Conservation (phyloP, 2,329 filamentous ascomycete genomes). For the Mycosphaerelloides madeirae region DNA sequence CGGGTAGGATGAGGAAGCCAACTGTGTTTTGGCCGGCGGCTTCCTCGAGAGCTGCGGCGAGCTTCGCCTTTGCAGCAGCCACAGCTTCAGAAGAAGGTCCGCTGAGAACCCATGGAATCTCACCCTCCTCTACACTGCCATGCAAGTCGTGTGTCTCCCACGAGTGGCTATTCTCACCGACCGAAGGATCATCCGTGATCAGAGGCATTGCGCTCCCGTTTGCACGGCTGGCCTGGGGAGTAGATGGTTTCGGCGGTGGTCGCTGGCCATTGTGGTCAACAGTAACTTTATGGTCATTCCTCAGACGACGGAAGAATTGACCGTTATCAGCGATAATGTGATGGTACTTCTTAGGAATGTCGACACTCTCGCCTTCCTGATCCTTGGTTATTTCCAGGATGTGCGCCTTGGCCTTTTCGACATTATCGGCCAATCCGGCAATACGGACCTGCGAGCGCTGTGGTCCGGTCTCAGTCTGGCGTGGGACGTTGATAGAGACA, state of each 20-base stretch:
- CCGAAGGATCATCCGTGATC: constrained; percentile 72
- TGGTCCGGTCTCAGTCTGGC: constrained; percentile 64
- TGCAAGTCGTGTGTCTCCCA: constrained; percentile 81
- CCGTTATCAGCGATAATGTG: constrained; percentile 83
- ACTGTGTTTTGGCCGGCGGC: constrained; percentile 65
- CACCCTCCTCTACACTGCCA: constrained; percentile 55
- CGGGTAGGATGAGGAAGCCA: constrained; percentile 84
- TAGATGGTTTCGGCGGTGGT: constrained; percentile 62
- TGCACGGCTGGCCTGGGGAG: constrained; percentile 43
- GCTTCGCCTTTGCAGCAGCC: constrained; percentile 70
- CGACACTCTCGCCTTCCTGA: constrained; percentile 81
- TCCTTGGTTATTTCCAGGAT: constrained; percentile 75
- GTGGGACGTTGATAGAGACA: constrained; percentile 83
- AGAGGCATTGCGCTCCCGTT: constrained; percentile 67
- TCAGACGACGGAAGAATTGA: constrained; percentile 85
- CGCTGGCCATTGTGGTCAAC: constrained; percentile 84
- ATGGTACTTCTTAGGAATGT: constrained; percentile 76
- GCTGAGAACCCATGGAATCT: constrained; percentile 83
- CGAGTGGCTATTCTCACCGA: constrained; percentile 63
- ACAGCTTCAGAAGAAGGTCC: constrained; percentile 69
- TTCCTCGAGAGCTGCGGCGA: constrained; percentile 68
- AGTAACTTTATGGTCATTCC: constrained; percentile 79
- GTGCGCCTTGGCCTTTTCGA: constrained; percentile 82
- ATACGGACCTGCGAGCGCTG: constrained; percentile 82
- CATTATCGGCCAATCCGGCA: constrained; percentile 69